Evolutionary conservation across 2,329 filamentous ascomycete genomes (phyloP), one percentile per base, ranked within the genome.

Genomic region (Aspergillus unguis): DNA sequence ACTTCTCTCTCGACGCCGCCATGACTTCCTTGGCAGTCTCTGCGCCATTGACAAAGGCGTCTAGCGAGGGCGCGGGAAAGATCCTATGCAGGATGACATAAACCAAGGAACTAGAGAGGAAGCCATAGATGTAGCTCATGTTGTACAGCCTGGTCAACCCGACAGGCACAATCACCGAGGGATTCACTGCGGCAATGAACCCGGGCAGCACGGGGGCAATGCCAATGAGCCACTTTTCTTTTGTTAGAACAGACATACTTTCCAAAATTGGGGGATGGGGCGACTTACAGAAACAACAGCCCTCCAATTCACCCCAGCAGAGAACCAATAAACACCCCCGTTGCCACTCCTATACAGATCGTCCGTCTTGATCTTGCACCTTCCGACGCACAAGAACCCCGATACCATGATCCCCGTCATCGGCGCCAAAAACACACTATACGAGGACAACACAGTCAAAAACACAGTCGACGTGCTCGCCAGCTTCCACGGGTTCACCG

Each of bases 401-500:
- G 71, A 70, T 10, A 77, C 62, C 58, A 77, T 67, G 8, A 79
- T 69, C 2, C 76, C 77, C 3, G 51, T 73, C 53, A 77, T 71
- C 0, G 78, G 77, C 0, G 69, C 75, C 10, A 79, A 68, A 58
- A 80, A 80, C 7, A 79, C 72, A 2, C 66, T 67, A 69, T 71
- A 64, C 8, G 58, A 57, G 37, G 54, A 59, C 10, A 65, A 44
- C 1, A 64, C 61, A 1, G 56, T 53, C 1, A 66, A 40, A 27
- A 66, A 66, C 0, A 46, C 57, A 1, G 59, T 62, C 1, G 64
- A 58, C 2, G 59, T 62, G 31, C 61, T 63, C 1, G 62, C 54
- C 5, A 65, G 49, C 23, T 58, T 55, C 63, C 63, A 66, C 1
- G 63, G 63, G 27, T 64, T 62, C 9, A 56, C 55, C 7, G 54